Percentiles rank a stretch among this genome's conserved stretches.
phyloP scores from a whole-genome alignment of 495 filamentous ascomycete species.

The Extremus antarcticus region DNA sequence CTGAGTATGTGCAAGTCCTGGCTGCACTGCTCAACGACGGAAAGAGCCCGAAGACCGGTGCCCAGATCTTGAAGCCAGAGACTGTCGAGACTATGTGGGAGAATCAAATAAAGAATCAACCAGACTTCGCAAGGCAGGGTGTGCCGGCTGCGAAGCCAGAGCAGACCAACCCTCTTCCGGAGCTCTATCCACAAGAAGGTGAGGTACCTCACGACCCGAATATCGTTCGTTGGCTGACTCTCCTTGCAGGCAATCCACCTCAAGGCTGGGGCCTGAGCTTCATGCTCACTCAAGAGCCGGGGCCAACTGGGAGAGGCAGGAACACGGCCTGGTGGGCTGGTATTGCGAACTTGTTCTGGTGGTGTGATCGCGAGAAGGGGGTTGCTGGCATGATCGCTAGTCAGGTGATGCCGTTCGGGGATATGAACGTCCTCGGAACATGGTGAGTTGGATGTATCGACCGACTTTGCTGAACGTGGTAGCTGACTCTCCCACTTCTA shows the following conservation, averaged over 20 bases:
- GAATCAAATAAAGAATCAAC: slow-evolving; percentile 48
- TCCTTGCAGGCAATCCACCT: slow-evolving; percentile 30
- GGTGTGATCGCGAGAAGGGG: slow-evolving; percentile 47
- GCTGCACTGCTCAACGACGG: slow-evolving; percentile 30
- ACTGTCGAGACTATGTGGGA: slow-evolving; percentile 50
- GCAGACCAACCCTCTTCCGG: slow-evolving; percentile 35
- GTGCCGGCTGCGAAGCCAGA: slow-evolving; percentile 42
- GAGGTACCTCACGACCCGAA: background rate
- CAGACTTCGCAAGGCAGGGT: slow-evolving; percentile 36
- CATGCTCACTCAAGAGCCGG: slow-evolving; percentile 35
- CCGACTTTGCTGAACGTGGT: background rate
- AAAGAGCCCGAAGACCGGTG: slow-evolving; percentile 35
- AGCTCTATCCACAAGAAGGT: slow-evolving; percentile 39
- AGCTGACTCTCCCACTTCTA: background rate
- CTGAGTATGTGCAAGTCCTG: slow-evolving; percentile 41
- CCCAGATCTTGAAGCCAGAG: slow-evolving; percentile 35
- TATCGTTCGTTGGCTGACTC: background rate
- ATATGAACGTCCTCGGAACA: slow-evolving; percentile 14
- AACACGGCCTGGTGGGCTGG: slow-evolving; percentile 48
- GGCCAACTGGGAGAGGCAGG: slow-evolving; percentile 38
- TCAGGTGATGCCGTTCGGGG: slow-evolving; percentile 49
- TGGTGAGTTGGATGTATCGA: slow-evolving; percentile 1
- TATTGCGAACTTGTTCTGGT: slow-evolving; percentile 51
- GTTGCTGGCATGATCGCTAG: slow-evolving; percentile 45
- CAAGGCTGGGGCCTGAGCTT: slow-evolving; percentile 54